A percentile compares a stretch with the other conserved stretches of the same genome.
phyloP scores from a whole-genome alignment of 805 yeast genomes.

The Candida awuae region DNA sequence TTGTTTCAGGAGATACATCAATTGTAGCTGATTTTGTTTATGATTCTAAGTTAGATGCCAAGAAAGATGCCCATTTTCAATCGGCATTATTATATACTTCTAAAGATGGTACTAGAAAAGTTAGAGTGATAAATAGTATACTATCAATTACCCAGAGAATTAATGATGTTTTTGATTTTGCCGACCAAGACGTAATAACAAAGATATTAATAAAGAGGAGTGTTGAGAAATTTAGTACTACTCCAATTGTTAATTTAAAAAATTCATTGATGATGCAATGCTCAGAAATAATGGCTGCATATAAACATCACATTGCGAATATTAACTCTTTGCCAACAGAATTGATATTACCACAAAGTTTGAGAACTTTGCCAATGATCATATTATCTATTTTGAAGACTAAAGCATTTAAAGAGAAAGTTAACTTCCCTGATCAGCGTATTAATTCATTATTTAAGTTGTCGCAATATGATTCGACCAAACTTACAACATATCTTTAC shows the following conservation, averaged over 20 bases:
- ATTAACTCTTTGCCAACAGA: constrained; percentile 46
- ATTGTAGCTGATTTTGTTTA: constrained; percentile 65
- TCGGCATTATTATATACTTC: constrained; percentile 84
- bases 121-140: constrained; percentile 79
- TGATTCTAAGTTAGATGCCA: constrained; percentile 65
- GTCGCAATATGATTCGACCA: constrained; percentile 45
- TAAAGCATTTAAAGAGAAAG: constrained; percentile 46
- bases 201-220: constrained; percentile 48
- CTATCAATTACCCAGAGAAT: constrained; percentile 71
- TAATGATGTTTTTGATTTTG: constrained; percentile 66
- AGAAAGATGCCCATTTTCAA: constrained; percentile 81
- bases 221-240: constrained; percentile 32
- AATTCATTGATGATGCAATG: constrained; percentile 33
- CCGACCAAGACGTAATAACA: constrained; percentile 63
- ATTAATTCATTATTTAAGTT: constrained; percentile 46
- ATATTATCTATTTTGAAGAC: constrained; percentile 64
- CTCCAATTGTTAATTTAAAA: constrained; percentile 29
- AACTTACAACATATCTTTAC: constrained; percentile 58
- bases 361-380: constrained; percentile 62
- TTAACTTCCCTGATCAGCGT: constrained; percentile 55
- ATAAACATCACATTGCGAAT: constrained; percentile 40
- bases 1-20: constrained; percentile 43
- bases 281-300: constrained; percentile 50
- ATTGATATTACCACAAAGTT: constrained; percentile 72
- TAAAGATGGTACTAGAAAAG: constrained; percentile 64